These are phyloP conservation scores for Trichoderma endophyticum DNA, from an alignment of 2,329 filamentous ascomycete genomes.

Conservation along the genomic window DNA sequence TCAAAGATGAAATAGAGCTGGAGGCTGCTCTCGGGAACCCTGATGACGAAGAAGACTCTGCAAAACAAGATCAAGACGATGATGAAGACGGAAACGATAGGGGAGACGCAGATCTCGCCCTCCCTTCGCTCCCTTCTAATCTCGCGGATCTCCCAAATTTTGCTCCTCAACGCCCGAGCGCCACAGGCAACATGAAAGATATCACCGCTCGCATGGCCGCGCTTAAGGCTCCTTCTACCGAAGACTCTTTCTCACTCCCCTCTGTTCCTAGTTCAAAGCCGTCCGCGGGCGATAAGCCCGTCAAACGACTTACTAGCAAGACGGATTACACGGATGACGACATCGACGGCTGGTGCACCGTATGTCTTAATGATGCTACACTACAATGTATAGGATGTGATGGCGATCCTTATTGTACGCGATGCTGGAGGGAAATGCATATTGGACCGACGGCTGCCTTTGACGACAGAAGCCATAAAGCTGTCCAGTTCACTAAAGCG, in stretches of 20 bases:
- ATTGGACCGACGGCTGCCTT: constrained; percentile 64
- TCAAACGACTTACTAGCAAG: constrained; percentile 38
- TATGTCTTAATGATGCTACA: constrained; percentile 76
- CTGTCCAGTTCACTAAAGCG: constrained; percentile 54
- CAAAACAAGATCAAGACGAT: background rate
- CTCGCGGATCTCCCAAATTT: constrained; percentile 37
- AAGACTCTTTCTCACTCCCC: constrained; percentile 42
- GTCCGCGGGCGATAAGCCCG: constrained; percentile 33
- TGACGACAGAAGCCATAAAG: constrained; percentile 68
- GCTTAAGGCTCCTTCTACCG: constrained; percentile 39
- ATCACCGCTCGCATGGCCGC: constrained; percentile 53
- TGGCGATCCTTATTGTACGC: constrained; percentile 67
- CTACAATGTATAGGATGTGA: constrained; percentile 71
- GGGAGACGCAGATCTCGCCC: constrained; percentile 30
- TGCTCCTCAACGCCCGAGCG: constrained; percentile 21
- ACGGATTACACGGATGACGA: constrained; percentile 64
- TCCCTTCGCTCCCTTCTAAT: constrained; percentile 47
- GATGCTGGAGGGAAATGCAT: constrained; percentile 82
- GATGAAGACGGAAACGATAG: background rate
- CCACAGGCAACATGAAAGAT: constrained; percentile 37
- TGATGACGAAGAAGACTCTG: background rate
- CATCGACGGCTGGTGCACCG: constrained; percentile 73
- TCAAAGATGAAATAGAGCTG: constrained; percentile 45
- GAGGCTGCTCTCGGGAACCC: constrained; percentile 24
- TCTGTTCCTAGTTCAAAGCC: constrained; percentile 51